Evolutionary conservation across 176 grass and related monocot genomes (phyloP).

Genomic region (Hsuehochloa calcarea): DNA sequence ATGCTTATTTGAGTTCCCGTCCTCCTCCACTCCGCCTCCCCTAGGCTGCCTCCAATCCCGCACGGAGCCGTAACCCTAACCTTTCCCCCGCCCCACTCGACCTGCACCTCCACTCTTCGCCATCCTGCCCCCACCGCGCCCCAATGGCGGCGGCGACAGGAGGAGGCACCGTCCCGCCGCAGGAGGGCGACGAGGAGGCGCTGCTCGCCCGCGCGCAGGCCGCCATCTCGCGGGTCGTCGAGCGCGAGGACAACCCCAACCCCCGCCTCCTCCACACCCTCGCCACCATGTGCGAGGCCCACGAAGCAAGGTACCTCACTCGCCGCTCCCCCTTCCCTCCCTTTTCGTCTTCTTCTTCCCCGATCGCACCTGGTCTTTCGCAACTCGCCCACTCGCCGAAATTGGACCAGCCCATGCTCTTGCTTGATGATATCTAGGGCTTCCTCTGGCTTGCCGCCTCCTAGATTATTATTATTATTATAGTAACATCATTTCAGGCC

Average conservation of each 20-base stretch:
- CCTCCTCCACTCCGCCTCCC: too few relatives aligned
- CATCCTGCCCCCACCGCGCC: background rate
- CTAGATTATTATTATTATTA: too few relatives aligned
- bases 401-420: too few relatives aligned
- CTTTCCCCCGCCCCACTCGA: too few relatives aligned
- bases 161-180: background rate
- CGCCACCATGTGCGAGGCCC: slow-evolving; percentile 75
- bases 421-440: too few relatives aligned
- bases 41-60: too few relatives aligned
- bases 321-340: too few relatives aligned
- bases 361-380: background rate
- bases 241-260: slow-evolving; percentile 62
- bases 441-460: too few relatives aligned
- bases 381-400: too few relatives aligned
- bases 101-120: too few relatives aligned
- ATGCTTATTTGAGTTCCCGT: too few relatives aligned
- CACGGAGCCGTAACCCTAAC: slow-evolving; percentile 37
- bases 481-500: too few relatives aligned
- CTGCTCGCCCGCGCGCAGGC: slow-evolving; percentile 58
- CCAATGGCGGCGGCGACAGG: background rate
- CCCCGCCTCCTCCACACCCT: slow-evolving; percentile 85
- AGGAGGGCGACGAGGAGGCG: slow-evolving; percentile 46
- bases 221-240: slow-evolving; percentile 55
- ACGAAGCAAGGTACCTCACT: slow-evolving; percentile 55
- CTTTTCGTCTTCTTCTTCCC: background rate